Evolutionary conservation across 164 flowering plant species (phyloP), one percentile per base, ranked within the genome.

Genomic region (Malania oleifera): DNA sequence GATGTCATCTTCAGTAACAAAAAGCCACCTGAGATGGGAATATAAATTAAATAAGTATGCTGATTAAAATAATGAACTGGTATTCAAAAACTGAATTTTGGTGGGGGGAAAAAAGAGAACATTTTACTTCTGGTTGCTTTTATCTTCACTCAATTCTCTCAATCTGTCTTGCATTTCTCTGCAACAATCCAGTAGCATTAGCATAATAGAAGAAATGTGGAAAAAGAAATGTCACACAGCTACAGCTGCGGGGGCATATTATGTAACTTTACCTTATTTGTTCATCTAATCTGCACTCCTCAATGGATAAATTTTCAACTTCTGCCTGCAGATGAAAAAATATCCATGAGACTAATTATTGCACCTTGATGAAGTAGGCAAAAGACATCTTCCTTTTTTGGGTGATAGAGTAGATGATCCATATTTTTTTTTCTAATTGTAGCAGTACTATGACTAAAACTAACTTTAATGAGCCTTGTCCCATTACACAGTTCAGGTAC

Each of bases 131-230:
- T 83, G 82, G 68, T 86, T 85, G 68, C 78, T 76, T 67, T 88
- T 96, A 65, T 88, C 91, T 77, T 90, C 97, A 56, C 99, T 90
- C 24, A 88, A 75, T 51, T 79, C 86, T 73, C 89, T 78, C 61
- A 93, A 67, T 64, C 86, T 78, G 73, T 93, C 96, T 77, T 88
- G 91, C 85, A 88, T 86, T 56, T 83, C 95, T 74, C 99, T 93
- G 89, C 63, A 75, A 65, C 46, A 62, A 61, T 51, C 11, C 31
- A 35, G 37, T 71, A 61, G 40, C 35, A 39, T 70, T 55, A 73
- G 74, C 64, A 62, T 19, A 49, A 43, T 34, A 23, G 28, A 67
- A 56, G 40, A 25, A 7, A 24, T 15, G 31, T 24, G 35, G 11
- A 3, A 39, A 56, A 23, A 45, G 6, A n/a, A 55, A 56, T 38